Conservation (phyloP, 257 asterid genomes). For the Leptodermis oblonga region DNA sequence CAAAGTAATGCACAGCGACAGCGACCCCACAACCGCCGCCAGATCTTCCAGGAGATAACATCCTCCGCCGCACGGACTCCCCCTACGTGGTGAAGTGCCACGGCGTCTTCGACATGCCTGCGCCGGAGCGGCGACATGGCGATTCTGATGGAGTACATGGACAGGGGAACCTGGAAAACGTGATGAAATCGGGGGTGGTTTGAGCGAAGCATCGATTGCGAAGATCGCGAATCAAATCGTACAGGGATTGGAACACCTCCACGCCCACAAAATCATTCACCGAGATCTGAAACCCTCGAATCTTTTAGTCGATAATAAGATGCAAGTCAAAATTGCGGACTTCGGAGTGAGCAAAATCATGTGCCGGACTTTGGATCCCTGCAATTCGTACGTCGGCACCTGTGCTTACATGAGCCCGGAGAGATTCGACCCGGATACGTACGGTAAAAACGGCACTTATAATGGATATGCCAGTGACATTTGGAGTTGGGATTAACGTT, state of each 20-base stretch:
- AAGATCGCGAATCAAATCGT: constrained; percentile 58
- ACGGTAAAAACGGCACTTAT: constrained; percentile 54
- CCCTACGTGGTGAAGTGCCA: constrained; percentile 70
- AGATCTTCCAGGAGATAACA: constrained; percentile 75
- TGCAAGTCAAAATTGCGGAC: constrained; percentile 77
- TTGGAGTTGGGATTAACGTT: constrained; percentile 88
- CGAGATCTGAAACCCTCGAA: constrained; percentile 81
- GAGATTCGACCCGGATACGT: constrained; percentile 77
- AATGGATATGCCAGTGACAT: constrained; percentile 82
- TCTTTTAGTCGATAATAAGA: constrained; percentile 45
- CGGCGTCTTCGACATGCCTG: constrained; percentile 61
- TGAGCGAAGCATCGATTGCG: constrained; percentile 48
- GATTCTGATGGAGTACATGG: constrained; percentile 81
- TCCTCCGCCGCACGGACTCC: constrained; percentile 82
- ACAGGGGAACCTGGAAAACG: constrained; percentile 58
- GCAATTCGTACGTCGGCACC: constrained; percentile 88
- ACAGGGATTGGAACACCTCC: constrained; percentile 60
- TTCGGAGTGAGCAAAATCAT: constrained; percentile 87
- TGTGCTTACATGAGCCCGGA: constrained; percentile 99
- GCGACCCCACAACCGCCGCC: constrained; percentile 76
- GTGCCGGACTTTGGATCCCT: constrained; percentile 69
- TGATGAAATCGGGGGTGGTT: constrained; percentile 35
- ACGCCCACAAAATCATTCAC: constrained; percentile 70
- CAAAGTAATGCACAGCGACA: constrained; percentile 69
- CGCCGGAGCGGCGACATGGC: constrained; percentile 87